Evolutionary conservation across 2,329 filamentous ascomycete species (phyloP).

Genomic region (Alternaria brassicicola): DNA sequence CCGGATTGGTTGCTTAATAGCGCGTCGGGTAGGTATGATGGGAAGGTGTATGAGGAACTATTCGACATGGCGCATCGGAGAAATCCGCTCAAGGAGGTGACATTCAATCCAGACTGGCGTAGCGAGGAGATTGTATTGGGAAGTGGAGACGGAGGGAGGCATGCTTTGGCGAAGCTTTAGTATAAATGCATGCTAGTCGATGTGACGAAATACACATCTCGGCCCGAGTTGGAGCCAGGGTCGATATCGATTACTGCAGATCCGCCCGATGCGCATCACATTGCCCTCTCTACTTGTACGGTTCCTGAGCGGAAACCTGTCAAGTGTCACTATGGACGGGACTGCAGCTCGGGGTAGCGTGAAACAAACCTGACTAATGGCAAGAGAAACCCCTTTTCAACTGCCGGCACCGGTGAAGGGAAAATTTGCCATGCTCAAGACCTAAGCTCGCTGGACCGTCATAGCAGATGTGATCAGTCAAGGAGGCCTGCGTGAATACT

Average conservation of each 20-base stretch:
- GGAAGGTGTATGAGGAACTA: slow-evolving; percentile 61
- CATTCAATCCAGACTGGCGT: slow-evolving; percentile 58
- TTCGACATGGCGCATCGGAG: slow-evolving; percentile 58
- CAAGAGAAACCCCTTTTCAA: neutral
- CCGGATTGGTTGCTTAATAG: slow-evolving; percentile 61
- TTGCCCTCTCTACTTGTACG: neutral
- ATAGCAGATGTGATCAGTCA: neutral
- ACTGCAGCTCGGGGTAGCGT: slow-evolving; percentile 10
- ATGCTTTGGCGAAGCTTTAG: slow-evolving; percentile 37
- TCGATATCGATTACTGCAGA: neutral
- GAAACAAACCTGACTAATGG: slow-evolving; percentile 3
- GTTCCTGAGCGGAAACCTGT: slow-evolving; percentile 2
- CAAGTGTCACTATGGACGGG: slow-evolving; percentile 7
- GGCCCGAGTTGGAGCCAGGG: neutral
- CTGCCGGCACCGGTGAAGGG: neutral
- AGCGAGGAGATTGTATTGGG: slow-evolving; percentile 58
- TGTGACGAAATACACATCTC: neutral
- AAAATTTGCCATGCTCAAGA: neutral
- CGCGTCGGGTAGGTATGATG: slow-evolving; percentile 59
- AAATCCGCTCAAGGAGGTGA: slow-evolving; percentile 59
- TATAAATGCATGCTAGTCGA: neutral
- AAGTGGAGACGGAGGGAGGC: slow-evolving; percentile 48
- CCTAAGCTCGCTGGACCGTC: neutral
- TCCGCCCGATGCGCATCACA: neutral
- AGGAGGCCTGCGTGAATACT: neutral